Percentiles rank a stretch among this genome's conserved stretches.
Conservation (phyloP, 768 basidiomycete genomes). For the Cubamyces sp. region DNA sequence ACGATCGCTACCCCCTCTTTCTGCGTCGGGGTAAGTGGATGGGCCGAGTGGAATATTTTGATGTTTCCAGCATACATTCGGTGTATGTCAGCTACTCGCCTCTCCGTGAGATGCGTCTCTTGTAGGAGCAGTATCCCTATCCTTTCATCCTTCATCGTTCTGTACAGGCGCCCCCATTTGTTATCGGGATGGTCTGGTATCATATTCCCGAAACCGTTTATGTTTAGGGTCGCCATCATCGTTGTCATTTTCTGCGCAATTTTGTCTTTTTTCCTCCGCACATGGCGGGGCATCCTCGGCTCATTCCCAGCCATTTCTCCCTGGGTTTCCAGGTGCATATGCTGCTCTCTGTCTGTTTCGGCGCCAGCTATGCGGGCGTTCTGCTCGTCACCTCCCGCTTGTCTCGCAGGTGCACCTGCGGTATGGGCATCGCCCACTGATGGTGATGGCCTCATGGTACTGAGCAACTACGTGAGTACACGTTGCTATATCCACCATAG, state of each 20-base stretch:
- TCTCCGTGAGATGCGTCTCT: slow-evolving; percentile 17
- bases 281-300: neutral
- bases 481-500: too few species aligned
- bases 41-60: slow-evolving; percentile 1
- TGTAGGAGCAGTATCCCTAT: slow-evolving; percentile 15
- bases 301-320: too few species aligned
- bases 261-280: neutral
- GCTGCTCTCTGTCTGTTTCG: too few species aligned
- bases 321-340: too few species aligned
- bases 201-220: slow-evolving; percentile 9
- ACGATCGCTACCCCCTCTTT: slow-evolving; percentile 12
- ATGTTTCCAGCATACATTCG: neutral
- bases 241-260: neutral
- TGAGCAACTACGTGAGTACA: too few species aligned
- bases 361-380: too few species aligned
- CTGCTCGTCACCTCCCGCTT: too few species aligned
- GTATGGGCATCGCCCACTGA: too few species aligned
- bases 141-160: slow-evolving; percentile 3
- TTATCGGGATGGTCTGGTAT: neutral
- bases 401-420: too few species aligned
- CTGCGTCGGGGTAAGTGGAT: neutral
- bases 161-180: slow-evolving; percentile 8
- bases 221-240: slow-evolving; percentile 28
- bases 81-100: neutral
- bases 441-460: too few species aligned